phyloP scores from a whole-genome alignment of 495 filamentous ascomycete species.

The Halenospora varia region DNA sequence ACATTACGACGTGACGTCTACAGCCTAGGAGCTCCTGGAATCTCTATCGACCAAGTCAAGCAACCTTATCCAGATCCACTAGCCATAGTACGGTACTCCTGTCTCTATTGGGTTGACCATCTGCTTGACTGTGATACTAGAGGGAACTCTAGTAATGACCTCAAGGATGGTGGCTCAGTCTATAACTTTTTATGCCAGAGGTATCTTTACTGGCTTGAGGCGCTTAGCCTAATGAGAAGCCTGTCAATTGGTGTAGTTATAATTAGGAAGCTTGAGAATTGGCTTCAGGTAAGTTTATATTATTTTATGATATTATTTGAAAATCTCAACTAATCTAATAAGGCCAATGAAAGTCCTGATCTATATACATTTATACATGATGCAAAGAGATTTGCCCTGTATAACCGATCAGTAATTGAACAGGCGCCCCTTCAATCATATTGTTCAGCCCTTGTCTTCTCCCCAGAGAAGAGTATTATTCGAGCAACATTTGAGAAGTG shows the following conservation, averaged over 20 bases:
- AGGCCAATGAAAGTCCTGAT: constrained; percentile 5
- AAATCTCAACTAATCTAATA: background rate
- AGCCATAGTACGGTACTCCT: constrained; percentile 9
- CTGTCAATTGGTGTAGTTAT: constrained; percentile 5
- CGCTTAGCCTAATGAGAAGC: background rate
- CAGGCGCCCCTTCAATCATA: too few relatives aligned
- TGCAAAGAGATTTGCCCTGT: constrained; percentile 9
- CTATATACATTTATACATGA: constrained; percentile 9
- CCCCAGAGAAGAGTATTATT: too few relatives aligned
- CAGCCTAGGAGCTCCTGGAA: constrained; percentile 11
- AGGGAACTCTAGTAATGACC: background rate
- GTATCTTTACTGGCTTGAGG: constrained; percentile 11
- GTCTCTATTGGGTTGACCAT: constrained; percentile 16
- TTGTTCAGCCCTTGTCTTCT: too few relatives aligned
- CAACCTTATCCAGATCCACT: constrained; percentile 12
- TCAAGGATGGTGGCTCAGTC: constrained; percentile 6
- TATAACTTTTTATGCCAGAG: constrained; percentile 7
- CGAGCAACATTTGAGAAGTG: too few relatives aligned
- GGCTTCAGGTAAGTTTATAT: constrained; percentile 8
- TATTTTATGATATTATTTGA: background rate
- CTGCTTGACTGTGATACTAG: constrained; percentile 1
- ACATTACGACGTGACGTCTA: constrained; percentile 18
- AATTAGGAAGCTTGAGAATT: constrained; percentile 12
- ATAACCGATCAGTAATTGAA: constrained; percentile 7
- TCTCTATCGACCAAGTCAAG: constrained; percentile 15